Conservation (phyloP, 108 stramenopile species). For the Fragilaria crotonensis region DNA sequence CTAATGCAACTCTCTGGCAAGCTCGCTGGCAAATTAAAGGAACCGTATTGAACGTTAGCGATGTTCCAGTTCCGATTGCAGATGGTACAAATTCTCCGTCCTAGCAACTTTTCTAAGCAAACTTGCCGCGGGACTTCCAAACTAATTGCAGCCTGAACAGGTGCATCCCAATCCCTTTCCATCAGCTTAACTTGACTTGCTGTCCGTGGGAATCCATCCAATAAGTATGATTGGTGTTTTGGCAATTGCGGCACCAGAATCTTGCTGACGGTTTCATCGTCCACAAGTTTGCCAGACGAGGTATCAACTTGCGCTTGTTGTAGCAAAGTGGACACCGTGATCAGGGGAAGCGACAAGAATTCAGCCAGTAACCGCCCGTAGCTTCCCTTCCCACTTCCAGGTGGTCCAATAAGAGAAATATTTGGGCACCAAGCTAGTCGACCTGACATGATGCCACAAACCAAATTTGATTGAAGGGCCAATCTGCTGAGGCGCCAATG, state of each 20-base stretch:
- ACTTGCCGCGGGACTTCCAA: conserved; percentile 69
- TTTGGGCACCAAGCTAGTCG: too few relatives aligned
- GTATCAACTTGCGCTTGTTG: conserved; percentile 22
- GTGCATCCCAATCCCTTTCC: conserved; percentile 36
- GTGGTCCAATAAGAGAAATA: conserved; percentile 38
- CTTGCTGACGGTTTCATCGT: conserved; percentile 45
- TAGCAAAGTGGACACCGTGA: conserved; percentile 59
- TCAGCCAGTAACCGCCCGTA: conserved; percentile 42
- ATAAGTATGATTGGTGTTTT: conserved; percentile 18
- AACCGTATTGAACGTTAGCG: conserved; percentile 44
- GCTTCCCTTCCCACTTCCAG: conserved; percentile 60
- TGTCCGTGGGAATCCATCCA: conserved; percentile 82
- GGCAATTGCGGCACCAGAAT: conserved; percentile 31
- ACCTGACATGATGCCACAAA: too few relatives aligned
- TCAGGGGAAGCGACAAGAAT: conserved; percentile 24
- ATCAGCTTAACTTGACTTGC: conserved; percentile 43
- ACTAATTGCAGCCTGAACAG: conserved; percentile 36
- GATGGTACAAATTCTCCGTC: conserved; percentile 52
- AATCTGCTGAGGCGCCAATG: too few relatives aligned
- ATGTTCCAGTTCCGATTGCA: conserved; percentile 56
- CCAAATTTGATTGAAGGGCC: too few relatives aligned
- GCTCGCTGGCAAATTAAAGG: conserved; percentile 56
- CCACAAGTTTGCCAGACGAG: conserved; percentile 49
- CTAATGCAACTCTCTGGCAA: conserved; percentile 25
- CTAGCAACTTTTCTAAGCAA: conserved; percentile 61